These are phyloP conservation scores for Pythium aphanidermatum DNA, from an alignment of 352 stramenopile species.

Conservation along the genomic window DNA sequence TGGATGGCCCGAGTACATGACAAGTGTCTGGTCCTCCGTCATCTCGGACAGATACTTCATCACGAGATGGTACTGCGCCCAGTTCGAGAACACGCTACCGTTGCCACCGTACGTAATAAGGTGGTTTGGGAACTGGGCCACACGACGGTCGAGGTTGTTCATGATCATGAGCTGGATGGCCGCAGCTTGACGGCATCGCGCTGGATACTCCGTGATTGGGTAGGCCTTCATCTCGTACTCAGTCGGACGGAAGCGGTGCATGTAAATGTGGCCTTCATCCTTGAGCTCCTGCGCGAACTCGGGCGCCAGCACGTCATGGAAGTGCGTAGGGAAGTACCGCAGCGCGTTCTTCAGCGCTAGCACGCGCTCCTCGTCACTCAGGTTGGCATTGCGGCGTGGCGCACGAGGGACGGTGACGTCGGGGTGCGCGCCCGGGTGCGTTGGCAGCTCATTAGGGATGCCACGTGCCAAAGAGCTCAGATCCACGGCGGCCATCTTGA, in stretches of 20 bases:
- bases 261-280: conserved; percentile 89
- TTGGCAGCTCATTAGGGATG: conserved; percentile 39
- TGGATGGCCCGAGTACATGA: conserved; percentile 88
- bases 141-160: conserved; percentile 84
- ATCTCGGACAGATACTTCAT: conserved; percentile 87
- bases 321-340: conserved; percentile 76
- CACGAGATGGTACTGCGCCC: conserved; percentile 82
- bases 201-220: conserved; percentile 70
- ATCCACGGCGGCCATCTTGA: conserved; percentile 27
- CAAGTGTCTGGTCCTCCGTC: conserved; percentile 85
- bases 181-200: conserved; percentile 62
- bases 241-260: conserved; percentile 80
- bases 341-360: conserved; percentile 84
- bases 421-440: conserved; percentile 48
- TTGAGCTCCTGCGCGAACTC: conserved; percentile 87
- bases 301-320: conserved; percentile 58
- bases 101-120: conserved; percentile 89
- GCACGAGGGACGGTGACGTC: conserved; percentile 46
- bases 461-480: conserved; percentile 40
- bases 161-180: conserved; percentile 90
- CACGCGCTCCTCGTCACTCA: conserved; percentile 56
- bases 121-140: conserved; percentile 86
- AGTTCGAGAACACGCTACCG: conserved; percentile 87
- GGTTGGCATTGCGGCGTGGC: conserved; percentile 42
- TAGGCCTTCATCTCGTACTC: conserved; percentile 89